phyloP scores from a whole-genome alignment of 1,284 basidiomycete genomes.

The Sphagnurus paluster region DNA sequence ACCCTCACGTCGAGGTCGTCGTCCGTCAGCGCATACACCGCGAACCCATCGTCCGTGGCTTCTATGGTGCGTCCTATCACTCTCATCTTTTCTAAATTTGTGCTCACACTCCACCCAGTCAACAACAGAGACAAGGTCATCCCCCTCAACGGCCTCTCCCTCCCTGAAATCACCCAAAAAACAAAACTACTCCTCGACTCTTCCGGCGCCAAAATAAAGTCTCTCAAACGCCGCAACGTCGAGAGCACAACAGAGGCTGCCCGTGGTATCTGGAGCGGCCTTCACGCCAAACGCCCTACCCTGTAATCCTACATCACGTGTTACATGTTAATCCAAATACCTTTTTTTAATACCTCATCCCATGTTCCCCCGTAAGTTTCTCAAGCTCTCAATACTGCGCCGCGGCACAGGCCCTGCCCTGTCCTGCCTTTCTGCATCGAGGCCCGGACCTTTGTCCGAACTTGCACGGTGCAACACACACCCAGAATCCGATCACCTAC shows the following conservation, averaged over 20 bases:
- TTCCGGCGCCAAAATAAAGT: conserved; percentile 80
- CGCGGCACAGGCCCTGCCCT: too few species aligned
- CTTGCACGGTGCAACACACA: conserved; percentile 5
- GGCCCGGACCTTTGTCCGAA: conserved; percentile 11
- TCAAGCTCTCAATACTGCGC: background rate
- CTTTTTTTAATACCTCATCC: background rate
- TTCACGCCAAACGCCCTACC: conserved; percentile 63
- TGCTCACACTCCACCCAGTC: conserved; percentile 41
- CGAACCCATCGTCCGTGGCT: conserved; percentile 75
- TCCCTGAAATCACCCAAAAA: conserved; percentile 71
- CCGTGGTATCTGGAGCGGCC: conserved; percentile 84
- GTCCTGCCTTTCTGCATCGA: conserved; percentile 9
- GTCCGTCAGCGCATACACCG: conserved; percentile 71
- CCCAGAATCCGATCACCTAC: conserved; percentile 17
- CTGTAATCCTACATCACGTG: conserved; percentile 27
- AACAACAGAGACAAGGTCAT: conserved; percentile 83
- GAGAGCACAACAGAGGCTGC: conserved; percentile 78
- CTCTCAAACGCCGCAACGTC: conserved; percentile 69
- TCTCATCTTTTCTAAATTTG: conserved; percentile 12
- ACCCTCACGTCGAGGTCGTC: conserved; percentile 82
- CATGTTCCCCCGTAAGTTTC: background rate
- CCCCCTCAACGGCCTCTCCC: conserved; percentile 68
- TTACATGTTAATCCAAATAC: background rate
- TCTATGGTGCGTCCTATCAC: conserved; percentile 55
- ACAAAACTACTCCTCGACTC: conserved; percentile 81